Conservation (phyloP, 495 filamentous ascomycete genomes). For the Xylaria flabelliformis region DNA sequence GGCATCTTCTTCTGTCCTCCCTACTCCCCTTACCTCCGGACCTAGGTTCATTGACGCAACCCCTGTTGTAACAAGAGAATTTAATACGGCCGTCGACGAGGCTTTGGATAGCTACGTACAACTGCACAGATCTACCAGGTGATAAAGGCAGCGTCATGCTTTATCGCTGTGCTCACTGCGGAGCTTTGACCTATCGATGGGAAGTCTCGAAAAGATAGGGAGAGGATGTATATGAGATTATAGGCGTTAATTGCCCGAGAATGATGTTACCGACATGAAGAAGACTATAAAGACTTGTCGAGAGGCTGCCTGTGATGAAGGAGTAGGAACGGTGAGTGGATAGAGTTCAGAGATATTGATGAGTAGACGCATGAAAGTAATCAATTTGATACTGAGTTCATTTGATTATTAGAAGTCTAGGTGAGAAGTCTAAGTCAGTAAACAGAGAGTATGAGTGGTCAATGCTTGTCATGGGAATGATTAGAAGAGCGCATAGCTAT, state of each 20-base stretch:
- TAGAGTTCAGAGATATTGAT: not conserved
- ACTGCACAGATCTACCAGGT: not conserved
- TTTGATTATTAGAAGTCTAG: not conserved
- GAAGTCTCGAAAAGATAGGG: not conserved
- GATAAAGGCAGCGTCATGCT: not conserved
- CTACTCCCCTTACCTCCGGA: not conserved
- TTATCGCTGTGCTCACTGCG: conserved; percentile 5
- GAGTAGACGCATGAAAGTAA: not conserved
- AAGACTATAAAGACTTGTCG: not conserved
- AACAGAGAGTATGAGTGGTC: not conserved
- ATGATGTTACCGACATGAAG: not conserved
- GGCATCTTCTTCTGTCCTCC: not conserved
- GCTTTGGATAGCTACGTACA: conserved; percentile 14
- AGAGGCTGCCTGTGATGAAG: not conserved
- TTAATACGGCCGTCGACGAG: not conserved
- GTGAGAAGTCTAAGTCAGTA: not conserved
- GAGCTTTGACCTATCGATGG: not conserved
- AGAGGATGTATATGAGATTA: not conserved
- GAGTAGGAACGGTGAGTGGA: not conserved
- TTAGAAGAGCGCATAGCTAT: not conserved
- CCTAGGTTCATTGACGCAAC: not conserved
- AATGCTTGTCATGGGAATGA: not conserved
- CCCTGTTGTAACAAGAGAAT: not conserved
- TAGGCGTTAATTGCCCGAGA: conserved; percentile 17
- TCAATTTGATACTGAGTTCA: not conserved